phyloP scores from a whole-genome alignment of 2,329 filamentous ascomycete genomes.

The Fusarium nygamai region DNA sequence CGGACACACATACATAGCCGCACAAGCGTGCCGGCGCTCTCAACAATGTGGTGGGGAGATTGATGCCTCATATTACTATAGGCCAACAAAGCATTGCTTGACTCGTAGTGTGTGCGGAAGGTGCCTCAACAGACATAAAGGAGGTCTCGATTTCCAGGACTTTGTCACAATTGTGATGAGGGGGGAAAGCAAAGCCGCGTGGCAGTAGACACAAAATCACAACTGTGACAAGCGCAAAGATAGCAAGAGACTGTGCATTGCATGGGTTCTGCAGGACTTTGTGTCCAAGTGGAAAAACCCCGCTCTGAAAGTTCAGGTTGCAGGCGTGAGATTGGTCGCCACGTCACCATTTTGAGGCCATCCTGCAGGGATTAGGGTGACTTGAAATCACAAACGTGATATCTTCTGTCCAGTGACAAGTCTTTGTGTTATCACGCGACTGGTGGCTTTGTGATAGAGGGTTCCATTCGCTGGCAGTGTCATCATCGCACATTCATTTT shows the following conservation, averaged over 20 bases:
- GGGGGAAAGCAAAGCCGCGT: background rate
- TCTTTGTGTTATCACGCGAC: background rate
- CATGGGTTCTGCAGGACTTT: background rate
- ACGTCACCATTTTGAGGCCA: conserved; percentile 3
- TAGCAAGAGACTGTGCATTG: background rate
- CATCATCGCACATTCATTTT: background rate
- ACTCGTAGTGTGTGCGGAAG: background rate
- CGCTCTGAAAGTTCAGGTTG: background rate
- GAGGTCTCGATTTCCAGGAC: background rate
- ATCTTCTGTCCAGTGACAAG: background rate
- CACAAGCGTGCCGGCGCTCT: background rate
- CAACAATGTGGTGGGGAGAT: background rate
- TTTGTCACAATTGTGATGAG: background rate
- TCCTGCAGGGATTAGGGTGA: background rate
- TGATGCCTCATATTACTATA: background rate
- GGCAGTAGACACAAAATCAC: background rate
- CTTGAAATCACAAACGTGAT: conserved; percentile 1
- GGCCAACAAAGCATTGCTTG: background rate
- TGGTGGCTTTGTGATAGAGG: background rate
- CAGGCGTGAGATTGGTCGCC: background rate
- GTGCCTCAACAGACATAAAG: background rate
- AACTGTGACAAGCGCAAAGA: background rate
- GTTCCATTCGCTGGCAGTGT: background rate
- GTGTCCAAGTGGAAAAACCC: background rate
- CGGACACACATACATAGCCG: background rate